A percentile compares a stretch with the other conserved stretches of the same genome.
These are phyloP conservation scores for Sanghuangporus weigelae DNA, from an alignment of 1,284 basidiomycete genomes.

Conservation along the genomic window DNA sequence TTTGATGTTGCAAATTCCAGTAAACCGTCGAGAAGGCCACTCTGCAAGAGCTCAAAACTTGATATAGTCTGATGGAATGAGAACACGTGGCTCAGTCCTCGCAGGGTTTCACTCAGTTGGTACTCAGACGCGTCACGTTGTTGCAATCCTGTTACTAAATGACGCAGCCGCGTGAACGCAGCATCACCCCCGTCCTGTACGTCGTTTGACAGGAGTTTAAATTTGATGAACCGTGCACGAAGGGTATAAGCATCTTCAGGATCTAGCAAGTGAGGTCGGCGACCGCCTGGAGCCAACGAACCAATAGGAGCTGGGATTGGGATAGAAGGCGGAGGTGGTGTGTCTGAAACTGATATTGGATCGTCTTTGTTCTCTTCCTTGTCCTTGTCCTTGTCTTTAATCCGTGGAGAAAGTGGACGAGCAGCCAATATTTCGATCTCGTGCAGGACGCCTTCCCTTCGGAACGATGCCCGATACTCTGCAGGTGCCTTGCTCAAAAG, in stretches of 20 bases:
- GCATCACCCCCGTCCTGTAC: slow-evolving; percentile 58
- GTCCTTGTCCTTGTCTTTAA: slow-evolving; percentile 46
- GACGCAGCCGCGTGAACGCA: slow-evolving; percentile 59
- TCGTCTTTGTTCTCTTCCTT: slow-evolving; percentile 32
- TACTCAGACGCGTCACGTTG: slow-evolving; percentile 54
- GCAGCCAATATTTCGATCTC: slow-evolving; percentile 78
- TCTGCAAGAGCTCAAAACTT: slow-evolving; percentile 93
- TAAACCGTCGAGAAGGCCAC: slow-evolving; percentile 86
- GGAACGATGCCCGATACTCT: slow-evolving; percentile 83
- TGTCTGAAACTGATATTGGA: slow-evolving; percentile 34
- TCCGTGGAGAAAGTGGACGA: slow-evolving; percentile 52
- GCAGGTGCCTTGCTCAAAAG: slow-evolving; percentile 77
- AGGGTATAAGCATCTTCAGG: slow-evolving; percentile 89
- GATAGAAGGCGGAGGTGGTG: slow-evolving; percentile 29
- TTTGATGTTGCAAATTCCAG: slow-evolving; percentile 77
- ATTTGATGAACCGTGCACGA: slow-evolving; percentile 78
- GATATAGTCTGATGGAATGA: slow-evolving; percentile 78
- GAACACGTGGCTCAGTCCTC: slow-evolving; percentile 76
- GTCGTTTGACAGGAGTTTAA: slow-evolving; percentile 65
- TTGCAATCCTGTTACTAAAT: slow-evolving; percentile 60
- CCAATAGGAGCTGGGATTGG: slow-evolving; percentile 29
- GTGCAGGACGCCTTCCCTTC: slow-evolving; percentile 90
- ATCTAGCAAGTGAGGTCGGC: slow-evolving; percentile 47
- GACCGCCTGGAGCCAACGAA: slow-evolving; percentile 40
- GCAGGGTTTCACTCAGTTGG: slow-evolving; percentile 58